Evolutionary conservation across 129 eudicot genomes (phyloP), one percentile per base, ranked within the genome.

Genomic region (Lactuca saligna): DNA sequence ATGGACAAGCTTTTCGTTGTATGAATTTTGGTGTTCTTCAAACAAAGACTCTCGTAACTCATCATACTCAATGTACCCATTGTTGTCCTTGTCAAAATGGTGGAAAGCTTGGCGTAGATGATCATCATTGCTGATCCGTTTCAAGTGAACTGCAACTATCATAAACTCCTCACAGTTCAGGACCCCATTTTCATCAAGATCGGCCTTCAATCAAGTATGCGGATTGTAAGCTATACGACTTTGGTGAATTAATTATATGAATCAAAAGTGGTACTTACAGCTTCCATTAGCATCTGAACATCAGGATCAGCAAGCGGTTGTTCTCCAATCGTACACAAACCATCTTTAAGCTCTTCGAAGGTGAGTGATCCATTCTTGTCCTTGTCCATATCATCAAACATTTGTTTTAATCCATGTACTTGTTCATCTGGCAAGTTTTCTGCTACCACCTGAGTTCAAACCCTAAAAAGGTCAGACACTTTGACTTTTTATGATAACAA

Each of bases 11-110:
- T 93, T 88, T 35, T 93, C 98, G 46, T 80, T 82, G 16, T 72
- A 44, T 61, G 91, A 79, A 68, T 69, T 79, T 11, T 17, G 81
- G 17, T 83, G 70, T 5, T 88, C 95, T 33, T 87, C 87, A 15
- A 74, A 81, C 81, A 93, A 80, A 33, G 84, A 80, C 17, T 86
- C 83, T 75, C 73, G 86, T 66, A 93, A 68, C 65, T 93, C 97
- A 25, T 93, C 92, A 62, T 84, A 85, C 90, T 93, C 98, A 2
- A 93, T 93, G 74, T 64, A 89, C 9, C 95, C 98, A 61, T 82
- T 87, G 12, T 62, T 15, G 68, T 93, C 70, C 81, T 83, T 89
- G 78, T 93, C 97, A n/a, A 93, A 93, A 75, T 75, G 72, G 73
- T 48, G 53, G 57, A 93, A 93, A 10, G 98, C 98, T 74, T 82